A percentile compares a stretch with the other conserved stretches of the same genome.
Evolutionary conservation across 176 grass and related monocot species (phyloP).

Genomic region (Raddia guianensis): DNA sequence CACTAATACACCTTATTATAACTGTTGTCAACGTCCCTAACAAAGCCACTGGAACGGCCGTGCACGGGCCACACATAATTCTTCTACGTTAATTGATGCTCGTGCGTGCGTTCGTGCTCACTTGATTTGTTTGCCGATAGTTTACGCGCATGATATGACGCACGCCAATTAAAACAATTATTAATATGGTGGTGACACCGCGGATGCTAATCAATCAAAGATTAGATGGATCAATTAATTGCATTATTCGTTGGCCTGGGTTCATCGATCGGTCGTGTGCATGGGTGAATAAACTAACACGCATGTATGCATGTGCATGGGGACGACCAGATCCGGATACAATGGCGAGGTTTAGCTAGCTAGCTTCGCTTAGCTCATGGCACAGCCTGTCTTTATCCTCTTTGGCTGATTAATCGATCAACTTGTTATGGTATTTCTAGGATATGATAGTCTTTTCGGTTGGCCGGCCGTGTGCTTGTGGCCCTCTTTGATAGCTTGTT

Average conservation of each 20-base stretch:
- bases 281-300: not conserved
- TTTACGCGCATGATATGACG: not conserved
- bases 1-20: not conserved
- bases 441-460: not conserved
- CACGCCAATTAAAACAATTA: not conserved
- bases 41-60: conserved; percentile 8
- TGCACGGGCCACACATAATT: not conserved
- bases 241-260: not conserved
- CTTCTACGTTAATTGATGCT: not conserved
- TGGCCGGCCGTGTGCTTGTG: not conserved
- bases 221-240: not conserved
- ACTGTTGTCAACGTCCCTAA: not conserved
- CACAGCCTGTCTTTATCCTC: conserved; percentile 49
- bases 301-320: conserved; percentile 1
- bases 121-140: not conserved
- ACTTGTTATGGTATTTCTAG: not conserved
- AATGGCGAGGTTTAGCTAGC: not conserved
- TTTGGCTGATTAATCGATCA: not conserved
- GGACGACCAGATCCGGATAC: conserved; percentile 54
- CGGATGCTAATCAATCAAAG: not conserved
- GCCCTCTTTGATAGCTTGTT: too few species aligned
- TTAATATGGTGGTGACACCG: not conserved
- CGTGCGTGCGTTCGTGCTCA: not conserved
- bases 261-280: conserved; percentile 10
- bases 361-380: conserved; percentile 17